Conservation (phyloP, 805 yeast species). For the Yarrowia sp. region DNA sequence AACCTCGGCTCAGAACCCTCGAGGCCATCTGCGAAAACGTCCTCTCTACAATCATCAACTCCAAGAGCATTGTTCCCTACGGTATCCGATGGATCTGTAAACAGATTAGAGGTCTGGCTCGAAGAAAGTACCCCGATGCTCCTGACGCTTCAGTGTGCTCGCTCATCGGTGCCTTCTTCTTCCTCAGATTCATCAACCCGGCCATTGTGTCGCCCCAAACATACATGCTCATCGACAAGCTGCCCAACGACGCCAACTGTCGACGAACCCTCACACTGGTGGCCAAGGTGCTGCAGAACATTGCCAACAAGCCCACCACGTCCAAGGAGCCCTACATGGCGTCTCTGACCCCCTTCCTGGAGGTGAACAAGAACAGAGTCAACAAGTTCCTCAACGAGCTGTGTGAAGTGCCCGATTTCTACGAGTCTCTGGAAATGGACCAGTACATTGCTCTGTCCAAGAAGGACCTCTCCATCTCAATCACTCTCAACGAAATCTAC, state of each 20-base stretch:
- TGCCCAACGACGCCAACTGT: slow-evolving; percentile 52
- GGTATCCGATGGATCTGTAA: slow-evolving; percentile 76
- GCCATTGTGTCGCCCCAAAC: slow-evolving; percentile 89
- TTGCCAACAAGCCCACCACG: slow-evolving; percentile 81
- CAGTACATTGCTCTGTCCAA: slow-evolving; percentile 52
- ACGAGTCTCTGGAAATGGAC: slow-evolving; percentile 52
- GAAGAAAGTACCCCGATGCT: slow-evolving; percentile 69
- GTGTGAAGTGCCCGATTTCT: slow-evolving; percentile 53
- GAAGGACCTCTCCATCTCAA: slow-evolving; percentile 48
- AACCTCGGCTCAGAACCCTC: slow-evolving; percentile 9
- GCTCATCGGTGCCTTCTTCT: slow-evolving; percentile 82
- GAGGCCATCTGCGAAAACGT: slow-evolving; percentile 41
- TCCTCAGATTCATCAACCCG: slow-evolving; percentile 82
- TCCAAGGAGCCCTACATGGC: slow-evolving; percentile 58
- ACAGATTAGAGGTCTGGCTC: slow-evolving; percentile 64
- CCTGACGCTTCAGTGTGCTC: slow-evolving; percentile 49
- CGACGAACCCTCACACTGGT: slow-evolving; percentile 76
- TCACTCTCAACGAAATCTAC: slow-evolving; percentile 50
- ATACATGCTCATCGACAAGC: slow-evolving; percentile 51
- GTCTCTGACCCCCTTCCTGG: slow-evolving; percentile 46
- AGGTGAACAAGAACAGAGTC: slow-evolving; percentile 47
- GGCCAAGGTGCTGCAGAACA: slow-evolving; percentile 83
- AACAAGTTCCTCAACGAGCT: slow-evolving; percentile 49
- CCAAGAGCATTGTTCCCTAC: slow-evolving; percentile 66
- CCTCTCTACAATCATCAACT: slow-evolving; percentile 62